These are phyloP conservation scores for Albatrellus ellisii DNA, from an alignment of 768 basidiomycete genomes.

Conservation along the genomic window DNA sequence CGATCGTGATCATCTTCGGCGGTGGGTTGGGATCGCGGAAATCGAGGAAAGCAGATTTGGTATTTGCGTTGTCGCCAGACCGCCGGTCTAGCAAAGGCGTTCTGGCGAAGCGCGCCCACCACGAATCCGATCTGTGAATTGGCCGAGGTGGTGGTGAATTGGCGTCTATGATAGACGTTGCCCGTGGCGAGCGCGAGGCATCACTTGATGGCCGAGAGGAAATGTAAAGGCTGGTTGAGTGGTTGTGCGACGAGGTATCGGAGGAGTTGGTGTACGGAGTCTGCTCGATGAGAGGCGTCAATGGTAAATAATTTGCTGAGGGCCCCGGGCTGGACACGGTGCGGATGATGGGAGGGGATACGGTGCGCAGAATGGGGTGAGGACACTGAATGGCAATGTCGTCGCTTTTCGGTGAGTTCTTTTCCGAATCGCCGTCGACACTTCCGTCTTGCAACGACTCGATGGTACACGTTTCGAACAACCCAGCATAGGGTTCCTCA, in stretches of 20 bases:
- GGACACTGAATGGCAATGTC: slow-evolving; percentile 4
- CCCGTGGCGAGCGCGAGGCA: slow-evolving; percentile 17
- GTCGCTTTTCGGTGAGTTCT: no score
- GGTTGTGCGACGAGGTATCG: neutral
- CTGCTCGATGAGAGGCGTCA: slow-evolving; percentile 25
- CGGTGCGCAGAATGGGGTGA: slow-evolving; percentile 3
- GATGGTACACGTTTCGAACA: slow-evolving; percentile 20
- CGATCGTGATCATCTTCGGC: slow-evolving; percentile 41
- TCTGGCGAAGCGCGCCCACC: slow-evolving; percentile 68
- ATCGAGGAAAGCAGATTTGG: slow-evolving; percentile 26
- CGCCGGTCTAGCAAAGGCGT: slow-evolving; percentile 51
- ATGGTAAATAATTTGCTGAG: slow-evolving; percentile 20
- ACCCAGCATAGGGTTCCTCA: slow-evolving; percentile 31
- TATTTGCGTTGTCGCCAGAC: slow-evolving; percentile 21
- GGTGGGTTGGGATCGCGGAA: slow-evolving; percentile 80
- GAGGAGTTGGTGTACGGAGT: slow-evolving; percentile 16
- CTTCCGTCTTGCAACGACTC: slow-evolving; percentile 4
- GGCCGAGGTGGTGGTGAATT: slow-evolving; percentile 28
- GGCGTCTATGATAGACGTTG: slow-evolving; percentile 33
- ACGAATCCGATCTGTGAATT: slow-evolving; percentile 54
- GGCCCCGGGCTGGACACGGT: no score
- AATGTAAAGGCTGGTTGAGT: slow-evolving; percentile 14
- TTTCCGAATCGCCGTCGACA: slow-evolving; percentile 14
- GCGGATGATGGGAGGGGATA: slow-evolving; percentile 16
- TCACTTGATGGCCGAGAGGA: slow-evolving; percentile 1